Conservation (phyloP, 2,329 filamentous ascomycete genomes). For the Reticulascus tulasneorum region DNA sequence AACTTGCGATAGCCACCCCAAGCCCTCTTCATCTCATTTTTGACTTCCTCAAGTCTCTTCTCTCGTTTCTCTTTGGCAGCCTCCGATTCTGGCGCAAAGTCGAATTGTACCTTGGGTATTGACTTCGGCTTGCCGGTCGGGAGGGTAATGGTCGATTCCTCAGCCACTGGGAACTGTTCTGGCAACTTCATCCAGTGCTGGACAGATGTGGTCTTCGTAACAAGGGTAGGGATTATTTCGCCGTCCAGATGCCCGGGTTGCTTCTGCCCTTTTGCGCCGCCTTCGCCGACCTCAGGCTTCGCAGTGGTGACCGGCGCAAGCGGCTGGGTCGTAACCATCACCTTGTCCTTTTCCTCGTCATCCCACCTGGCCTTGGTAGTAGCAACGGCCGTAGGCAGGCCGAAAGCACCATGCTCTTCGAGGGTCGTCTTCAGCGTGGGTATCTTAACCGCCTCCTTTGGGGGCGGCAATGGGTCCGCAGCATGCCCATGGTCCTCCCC, state of each 20-base stretch:
- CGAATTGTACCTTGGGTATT: slow-evolving; percentile 74
- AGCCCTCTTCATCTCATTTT: slow-evolving; percentile 68
- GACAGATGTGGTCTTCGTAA: too few species aligned
- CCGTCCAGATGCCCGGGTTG: too few species aligned
- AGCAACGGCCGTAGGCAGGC: too few species aligned
- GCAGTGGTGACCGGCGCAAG: too few species aligned
- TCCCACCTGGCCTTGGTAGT: too few species aligned
- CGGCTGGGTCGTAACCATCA: too few species aligned
- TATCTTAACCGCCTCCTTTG: slow-evolving; percentile 13
- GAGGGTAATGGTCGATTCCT: slow-evolving; percentile 67
- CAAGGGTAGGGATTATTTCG: too few species aligned
- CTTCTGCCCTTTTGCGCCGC: too few species aligned
- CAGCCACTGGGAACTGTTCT: slow-evolving; percentile 74
- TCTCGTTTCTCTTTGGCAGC: slow-evolving; percentile 58
- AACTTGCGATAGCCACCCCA: slow-evolving; percentile 79
- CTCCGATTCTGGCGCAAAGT: slow-evolving; percentile 63
- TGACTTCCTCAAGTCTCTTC: slow-evolving; percentile 63
- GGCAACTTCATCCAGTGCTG: slow-evolving; percentile 70
- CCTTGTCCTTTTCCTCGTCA: too few species aligned
- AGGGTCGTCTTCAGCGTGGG: slow-evolving; percentile 11
- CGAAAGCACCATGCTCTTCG: too few species aligned
- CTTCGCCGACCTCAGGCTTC: too few species aligned
- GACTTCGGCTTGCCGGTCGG: slow-evolving; percentile 66
- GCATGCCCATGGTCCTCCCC: too few species aligned
- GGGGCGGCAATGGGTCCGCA: slow-evolving; percentile 11